These are phyloP conservation scores for Chalciporus sp. DNA, from an alignment of 1,284 basidiomycete species.

Conservation along the genomic window DNA sequence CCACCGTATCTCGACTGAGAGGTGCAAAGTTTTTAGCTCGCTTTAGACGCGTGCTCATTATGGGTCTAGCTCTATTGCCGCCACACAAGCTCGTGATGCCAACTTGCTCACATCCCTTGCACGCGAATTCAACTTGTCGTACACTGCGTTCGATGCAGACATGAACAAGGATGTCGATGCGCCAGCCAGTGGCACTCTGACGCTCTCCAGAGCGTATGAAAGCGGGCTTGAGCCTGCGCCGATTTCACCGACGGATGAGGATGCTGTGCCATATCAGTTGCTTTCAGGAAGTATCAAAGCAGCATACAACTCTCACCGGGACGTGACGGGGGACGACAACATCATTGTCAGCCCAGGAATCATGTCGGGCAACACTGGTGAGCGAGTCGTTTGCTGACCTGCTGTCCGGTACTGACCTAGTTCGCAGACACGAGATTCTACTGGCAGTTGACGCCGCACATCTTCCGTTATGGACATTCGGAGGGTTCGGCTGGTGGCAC, in stretches of 20 bases:
- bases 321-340: conserved; percentile 31
- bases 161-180: conserved; percentile 11
- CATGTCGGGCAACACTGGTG: conserved; percentile 44
- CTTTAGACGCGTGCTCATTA: background rate
- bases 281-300: conserved; percentile 54
- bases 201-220: conserved; percentile 41
- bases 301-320: conserved; percentile 42
- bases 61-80: conserved; percentile 43
- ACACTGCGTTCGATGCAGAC: conserved; percentile 43
- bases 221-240: conserved; percentile 56
- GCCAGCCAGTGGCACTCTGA: conserved; percentile 40
- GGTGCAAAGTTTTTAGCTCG: conserved; percentile 37
- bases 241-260: conserved; percentile 46
- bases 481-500: conserved; percentile 31
- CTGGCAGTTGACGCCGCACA: conserved; percentile 51
- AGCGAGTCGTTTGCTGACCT: conserved; percentile 12
- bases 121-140: conserved; percentile 45
- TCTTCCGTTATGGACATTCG: conserved; percentile 49
- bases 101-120: conserved; percentile 46
- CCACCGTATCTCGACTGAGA: conserved; percentile 33
- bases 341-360: conserved; percentile 53
- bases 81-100: conserved; percentile 45
- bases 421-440: conserved; percentile 47
- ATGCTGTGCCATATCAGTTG: conserved; percentile 48
- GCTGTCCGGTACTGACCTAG: conserved; percentile 1